Conservation (phyloP, 257 asterid genomes). For the Petunia secreta region DNA sequence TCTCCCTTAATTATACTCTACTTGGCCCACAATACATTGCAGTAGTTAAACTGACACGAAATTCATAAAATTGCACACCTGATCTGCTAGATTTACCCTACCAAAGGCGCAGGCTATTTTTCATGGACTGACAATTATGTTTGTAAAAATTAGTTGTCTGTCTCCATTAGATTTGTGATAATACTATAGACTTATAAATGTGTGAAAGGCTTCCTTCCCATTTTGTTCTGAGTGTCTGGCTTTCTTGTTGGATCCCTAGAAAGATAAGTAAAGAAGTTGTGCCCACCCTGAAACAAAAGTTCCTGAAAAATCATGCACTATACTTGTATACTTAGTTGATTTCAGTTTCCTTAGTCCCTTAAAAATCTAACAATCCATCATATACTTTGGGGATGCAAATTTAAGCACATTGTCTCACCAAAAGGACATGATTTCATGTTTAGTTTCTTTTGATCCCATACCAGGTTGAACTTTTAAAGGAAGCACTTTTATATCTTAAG, state of each 20-base stretch:
- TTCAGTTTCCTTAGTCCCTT: background rate
- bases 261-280: no score
- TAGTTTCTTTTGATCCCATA: no score
- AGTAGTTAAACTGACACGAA: background rate
- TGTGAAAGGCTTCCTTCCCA: background rate
- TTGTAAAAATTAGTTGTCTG: background rate
- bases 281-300: no score
- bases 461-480: background rate
- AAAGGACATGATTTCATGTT: background rate
- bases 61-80: background rate
- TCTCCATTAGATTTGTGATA: background rate
- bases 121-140: background rate
- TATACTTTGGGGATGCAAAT: background rate
- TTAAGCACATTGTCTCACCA: background rate
- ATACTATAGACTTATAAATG: background rate
- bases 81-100: background rate
- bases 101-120: background rate
- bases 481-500: no score
- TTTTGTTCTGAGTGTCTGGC: no score
- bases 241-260: no score
- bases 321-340: background rate
- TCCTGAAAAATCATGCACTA: background rate
- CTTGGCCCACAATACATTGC: constrained; percentile 7
- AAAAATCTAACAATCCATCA: background rate
- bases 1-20: constrained; percentile 21